Evolutionary conservation across 805 yeast genomes (phyloP), one percentile per base, ranked within the genome.

Genomic region (Candida endomychidarum): DNA sequence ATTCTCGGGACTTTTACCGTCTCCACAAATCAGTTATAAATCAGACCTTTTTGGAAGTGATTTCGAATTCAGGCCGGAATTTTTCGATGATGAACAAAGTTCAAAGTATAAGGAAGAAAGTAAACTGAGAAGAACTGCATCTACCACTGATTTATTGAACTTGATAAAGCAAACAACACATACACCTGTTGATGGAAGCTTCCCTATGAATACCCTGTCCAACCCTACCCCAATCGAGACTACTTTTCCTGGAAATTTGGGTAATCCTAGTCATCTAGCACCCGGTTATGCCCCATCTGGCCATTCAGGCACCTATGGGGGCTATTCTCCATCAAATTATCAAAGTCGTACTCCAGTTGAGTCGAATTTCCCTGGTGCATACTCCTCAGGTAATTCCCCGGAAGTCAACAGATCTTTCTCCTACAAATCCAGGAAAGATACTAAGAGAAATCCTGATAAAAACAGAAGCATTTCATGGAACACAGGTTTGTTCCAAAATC

Each of bases 1-100:
- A 9, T 51, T 52, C 24, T 61, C 69, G 2, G 70, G 56, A 10
- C 37, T 58, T 7, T 50, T 65, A n/a, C 71, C 72, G 1, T 66
- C 71, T 0, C 71, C 71, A 2, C 71, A 65, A 45, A 62, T 65
- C 20, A 57, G 64, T 38, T 56, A 57, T 34, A 46, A 56, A 7
- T 56, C 66, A 2, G 58, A 58, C 21, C 46, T 60, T 25, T 61
- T 61, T 45, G 65, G 61, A 6, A 22, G 48, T 36, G 45, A 46
- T 18, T 44, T 48, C 19, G 45, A 42, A 21, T 32, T 45, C 20
- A 40, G 40, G n/a, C 42, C 37, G 10, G 44, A 37, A 15, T 33
- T 21, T 24, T 27, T 25, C 9, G 37, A 34, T 5, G 35, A 34
- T 2, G 41, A 27, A 23, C 40, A 34, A 8, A 39, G 42, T 19